Conservation (phyloP, 306 rosid species). For the Cucumis sativus region Cucumber_9930_V3 NC_026656.2:7330501-7331000, state of each 20-base stretch:
- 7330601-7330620: not conserved
- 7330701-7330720: not conserved
- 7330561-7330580: not conserved
- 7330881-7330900: too few species aligned
- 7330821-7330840: too few species aligned
- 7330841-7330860: too few species aligned
- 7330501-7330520: not conserved
- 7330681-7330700: not conserved
- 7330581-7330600: not conserved
- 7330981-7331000: conserved; percentile 78
- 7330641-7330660: not conserved
- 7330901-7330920: too few species aligned
- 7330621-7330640: not conserved
- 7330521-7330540: not conserved
- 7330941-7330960: not conserved
- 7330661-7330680: not conserved
- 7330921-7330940: not conserved
- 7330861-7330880: too few species aligned
- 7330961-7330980: conserved; percentile 86
- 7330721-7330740: too few species aligned
- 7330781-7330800: too few species aligned
- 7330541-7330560: not conserved
- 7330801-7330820: too few species aligned
- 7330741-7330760: too few species aligned
- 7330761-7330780: too few species aligned